These are phyloP conservation scores for Discostella pseudostelligera DNA, from an alignment of 108 stramenopile genomes.

Conservation along the genomic window DNA sequence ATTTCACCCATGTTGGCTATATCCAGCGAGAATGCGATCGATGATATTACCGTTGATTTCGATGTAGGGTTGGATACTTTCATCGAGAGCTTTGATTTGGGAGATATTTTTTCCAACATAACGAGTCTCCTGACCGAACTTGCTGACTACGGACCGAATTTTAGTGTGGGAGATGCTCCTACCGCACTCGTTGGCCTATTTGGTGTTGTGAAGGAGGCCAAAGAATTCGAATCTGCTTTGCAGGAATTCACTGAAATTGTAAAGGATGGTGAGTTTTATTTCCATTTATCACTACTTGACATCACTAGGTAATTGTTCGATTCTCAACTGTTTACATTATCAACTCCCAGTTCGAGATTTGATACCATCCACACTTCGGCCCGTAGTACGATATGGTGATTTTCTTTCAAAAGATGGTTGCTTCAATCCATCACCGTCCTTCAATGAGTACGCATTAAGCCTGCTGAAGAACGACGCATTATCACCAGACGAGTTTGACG, in stretches of 20 bases:
- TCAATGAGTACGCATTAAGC: slow-evolving; percentile 13
- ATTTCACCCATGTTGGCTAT: slow-evolving; percentile 2
- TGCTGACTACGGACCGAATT: slow-evolving; percentile 6
- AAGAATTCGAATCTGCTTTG: slow-evolving; percentile 5
- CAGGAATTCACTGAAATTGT: slow-evolving; percentile 10
- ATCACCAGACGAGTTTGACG: slow-evolving; percentile 4
- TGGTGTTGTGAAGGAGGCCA: slow-evolving; percentile 11
- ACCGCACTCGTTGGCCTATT: slow-evolving; percentile 14
- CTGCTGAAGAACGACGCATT: neutral
- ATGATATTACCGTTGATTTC: slow-evolving; percentile 9
- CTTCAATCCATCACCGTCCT: slow-evolving; percentile 3
- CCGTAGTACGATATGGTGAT: slow-evolving; percentile 9
- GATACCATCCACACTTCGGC: slow-evolving; percentile 11
- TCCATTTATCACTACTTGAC: neutral
- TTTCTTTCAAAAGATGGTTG: slow-evolving; percentile 16
- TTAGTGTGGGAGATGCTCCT: slow-evolving; percentile 10
- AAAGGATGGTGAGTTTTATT: slow-evolving; percentile 12
- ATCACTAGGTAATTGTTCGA: neutral
- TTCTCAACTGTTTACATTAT: neutral
- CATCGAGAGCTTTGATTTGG: slow-evolving; percentile 3
- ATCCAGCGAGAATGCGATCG: neutral
- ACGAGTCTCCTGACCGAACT: neutral
- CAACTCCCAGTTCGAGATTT: slow-evolving; percentile 7
- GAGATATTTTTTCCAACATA: neutral
- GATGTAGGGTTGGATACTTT: slow-evolving; percentile 21